These are phyloP conservation scores for Amanita subjunquillea DNA, from an alignment of 768 basidiomycete genomes.

Conservation along the genomic window DNA sequence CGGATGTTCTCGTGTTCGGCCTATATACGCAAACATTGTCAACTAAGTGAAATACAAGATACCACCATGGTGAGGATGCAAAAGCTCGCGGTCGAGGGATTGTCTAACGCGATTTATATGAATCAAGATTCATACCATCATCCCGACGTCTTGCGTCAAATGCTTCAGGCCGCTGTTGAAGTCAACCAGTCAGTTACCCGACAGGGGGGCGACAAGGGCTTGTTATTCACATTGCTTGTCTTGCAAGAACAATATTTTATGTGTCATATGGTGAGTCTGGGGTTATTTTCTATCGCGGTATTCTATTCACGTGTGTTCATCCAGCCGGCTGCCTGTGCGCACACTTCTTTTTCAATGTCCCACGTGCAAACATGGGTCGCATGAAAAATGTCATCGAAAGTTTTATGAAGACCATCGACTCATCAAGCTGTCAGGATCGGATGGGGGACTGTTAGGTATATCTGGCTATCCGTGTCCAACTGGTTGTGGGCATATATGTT, in stretches of 20 bases:
- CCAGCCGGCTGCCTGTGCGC: slow-evolving; percentile 68
- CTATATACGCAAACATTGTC: slow-evolving; percentile 60
- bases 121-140: slow-evolving; percentile 43
- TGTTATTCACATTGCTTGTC: slow-evolving; percentile 44
- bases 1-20: slow-evolving; percentile 60
- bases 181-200: slow-evolving; percentile 23
- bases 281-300: background rate
- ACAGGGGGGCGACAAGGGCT: slow-evolving; percentile 21
- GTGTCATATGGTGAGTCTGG: slow-evolving; percentile 62
- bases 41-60: slow-evolving; percentile 38
- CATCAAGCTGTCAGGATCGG: slow-evolving; percentile 15
- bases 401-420: slow-evolving; percentile 56
- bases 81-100: background rate
- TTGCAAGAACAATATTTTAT: slow-evolving; percentile 42
- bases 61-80: slow-evolving; percentile 38
- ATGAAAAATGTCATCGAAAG: slow-evolving; percentile 64
- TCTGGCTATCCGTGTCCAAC: slow-evolving; percentile 63
- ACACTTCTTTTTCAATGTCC: slow-evolving; percentile 65
- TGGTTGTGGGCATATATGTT: slow-evolving; percentile 79
- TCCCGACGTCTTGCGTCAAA: slow-evolving; percentile 59
- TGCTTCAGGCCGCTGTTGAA: slow-evolving; percentile 55
- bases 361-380: slow-evolving; percentile 72
- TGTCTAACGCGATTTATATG: background rate
- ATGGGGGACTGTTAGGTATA: slow-evolving; percentile 13
- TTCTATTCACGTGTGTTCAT: slow-evolving; percentile 4